phyloP scores from a whole-genome alignment of 2,329 filamentous ascomycete species.

The Bipolaris zeicola region DNA sequence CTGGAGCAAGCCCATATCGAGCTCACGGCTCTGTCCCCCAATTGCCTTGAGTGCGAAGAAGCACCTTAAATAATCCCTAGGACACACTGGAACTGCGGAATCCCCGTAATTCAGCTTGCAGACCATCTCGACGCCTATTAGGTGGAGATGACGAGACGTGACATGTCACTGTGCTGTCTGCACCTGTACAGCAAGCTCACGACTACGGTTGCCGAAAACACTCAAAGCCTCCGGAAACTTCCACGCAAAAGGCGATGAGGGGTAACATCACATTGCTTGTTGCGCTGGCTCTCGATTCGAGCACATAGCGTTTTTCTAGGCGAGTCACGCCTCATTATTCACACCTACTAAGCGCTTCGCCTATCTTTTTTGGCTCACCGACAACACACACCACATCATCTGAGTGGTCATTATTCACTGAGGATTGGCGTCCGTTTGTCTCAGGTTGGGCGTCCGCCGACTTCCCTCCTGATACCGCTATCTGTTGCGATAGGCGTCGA shows the following conservation, averaged over 20 bases:
- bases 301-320: neutral
- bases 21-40: neutral
- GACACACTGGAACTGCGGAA: neutral
- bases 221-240: slow-evolving; percentile 13
- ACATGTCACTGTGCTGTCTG: slow-evolving; percentile 7
- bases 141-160: slow-evolving; percentile 3
- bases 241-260: slow-evolving; percentile 11
- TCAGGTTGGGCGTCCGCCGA: neutral
- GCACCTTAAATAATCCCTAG: neutral
- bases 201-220: slow-evolving; percentile 21
- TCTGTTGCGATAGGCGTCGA: neutral
- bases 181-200: slow-evolving; percentile 5
- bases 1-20: neutral
- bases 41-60: neutral
- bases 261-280: slow-evolving; percentile 8
- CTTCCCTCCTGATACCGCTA: neutral
- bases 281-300: slow-evolving; percentile 1
- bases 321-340: slow-evolving; percentile 5
- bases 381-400: neutral
- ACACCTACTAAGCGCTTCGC: slow-evolving; percentile 1
- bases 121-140: neutral
- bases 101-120: slow-evolving; percentile 1
- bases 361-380: neutral
- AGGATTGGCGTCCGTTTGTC: neutral
- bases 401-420: neutral